Evolutionary conservation across 2,329 filamentous ascomycete genomes (phyloP).

Genomic region (Microdochium bolleyi): DNA sequence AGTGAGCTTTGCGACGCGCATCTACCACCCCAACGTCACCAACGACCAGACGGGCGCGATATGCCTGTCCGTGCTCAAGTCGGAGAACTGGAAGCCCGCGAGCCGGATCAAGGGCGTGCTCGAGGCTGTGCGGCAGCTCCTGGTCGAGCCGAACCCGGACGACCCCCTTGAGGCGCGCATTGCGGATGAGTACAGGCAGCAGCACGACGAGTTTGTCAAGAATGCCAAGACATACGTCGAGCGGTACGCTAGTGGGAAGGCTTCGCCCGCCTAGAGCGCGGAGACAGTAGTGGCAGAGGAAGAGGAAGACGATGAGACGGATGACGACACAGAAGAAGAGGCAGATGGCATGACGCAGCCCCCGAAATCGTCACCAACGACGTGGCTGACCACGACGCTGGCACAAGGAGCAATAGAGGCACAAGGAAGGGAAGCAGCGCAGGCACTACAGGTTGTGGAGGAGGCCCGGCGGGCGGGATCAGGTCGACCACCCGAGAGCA

Average conservation of each 20-base stretch:
- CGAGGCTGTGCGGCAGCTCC: slow-evolving; percentile 64
- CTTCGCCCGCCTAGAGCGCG: no score
- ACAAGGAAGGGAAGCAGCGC: no score
- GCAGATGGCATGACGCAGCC: no score
- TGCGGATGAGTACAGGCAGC: slow-evolving; percentile 71
- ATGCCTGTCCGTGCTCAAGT: slow-evolving; percentile 76
- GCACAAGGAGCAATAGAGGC: no score
- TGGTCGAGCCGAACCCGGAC: slow-evolving; percentile 77
- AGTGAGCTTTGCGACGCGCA: slow-evolving; percentile 76
- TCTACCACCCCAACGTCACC: slow-evolving; percentile 93
- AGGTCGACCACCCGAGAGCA: no score
- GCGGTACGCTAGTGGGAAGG: slow-evolving; percentile 53
- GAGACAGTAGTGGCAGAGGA: no score
- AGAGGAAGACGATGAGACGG: no score
- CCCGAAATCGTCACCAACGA: no score
- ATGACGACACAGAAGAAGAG: no score
- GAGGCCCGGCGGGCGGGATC: no score
- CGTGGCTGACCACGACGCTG: no score
- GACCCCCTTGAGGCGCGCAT: slow-evolving; percentile 84
- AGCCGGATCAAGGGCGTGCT: slow-evolving; percentile 70
- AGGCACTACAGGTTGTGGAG: no score
- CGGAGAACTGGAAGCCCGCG: slow-evolving; percentile 88
- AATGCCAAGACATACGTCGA: slow-evolving; percentile 66
- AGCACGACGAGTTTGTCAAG: slow-evolving; percentile 64
- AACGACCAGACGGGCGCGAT: slow-evolving; percentile 80